phyloP scores from a whole-genome alignment of 129 eudicot genomes.

The Deinandra increscens region DNA sequence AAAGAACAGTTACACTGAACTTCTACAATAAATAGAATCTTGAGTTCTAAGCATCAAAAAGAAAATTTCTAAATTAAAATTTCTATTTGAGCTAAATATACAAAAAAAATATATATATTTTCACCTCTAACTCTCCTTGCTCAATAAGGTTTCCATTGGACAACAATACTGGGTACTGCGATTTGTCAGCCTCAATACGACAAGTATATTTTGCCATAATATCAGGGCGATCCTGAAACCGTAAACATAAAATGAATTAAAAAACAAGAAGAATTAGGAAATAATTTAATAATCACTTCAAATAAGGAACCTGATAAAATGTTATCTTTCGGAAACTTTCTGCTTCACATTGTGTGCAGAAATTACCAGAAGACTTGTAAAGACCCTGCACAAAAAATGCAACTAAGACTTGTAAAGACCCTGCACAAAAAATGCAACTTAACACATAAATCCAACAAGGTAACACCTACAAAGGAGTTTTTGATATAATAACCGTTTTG shows the following conservation, averaged over 20 bases:
- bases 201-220: conserved; percentile 94
- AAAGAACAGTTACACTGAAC: neutral
- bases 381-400: conserved; percentile 64
- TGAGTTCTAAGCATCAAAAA: neutral
- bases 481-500: conserved; percentile 7
- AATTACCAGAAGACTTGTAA: conserved; percentile 92
- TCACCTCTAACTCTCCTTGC: conserved; percentile 92
- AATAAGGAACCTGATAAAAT: conserved; percentile 68
- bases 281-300: neutral
- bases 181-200: conserved; percentile 90
- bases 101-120: neutral
- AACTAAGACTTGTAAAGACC: conserved; percentile 84
- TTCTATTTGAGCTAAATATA: neutral
- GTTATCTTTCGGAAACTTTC: conserved; percentile 97
- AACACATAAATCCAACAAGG: neutral
- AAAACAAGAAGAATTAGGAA: conserved; percentile 5
- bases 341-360: conserved; percentile 99
- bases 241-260: neutral
- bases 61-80: neutral
- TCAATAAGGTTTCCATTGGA: conserved; percentile 89
- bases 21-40: neutral
- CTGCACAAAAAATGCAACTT: conserved; percentile 39
- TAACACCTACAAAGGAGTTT: neutral
- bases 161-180: conserved; percentile 75
- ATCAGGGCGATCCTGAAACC: conserved; percentile 91